phyloP scores from a whole-genome alignment of 2,329 filamentous ascomycete genomes.

The Fusarium sp. region DNA sequence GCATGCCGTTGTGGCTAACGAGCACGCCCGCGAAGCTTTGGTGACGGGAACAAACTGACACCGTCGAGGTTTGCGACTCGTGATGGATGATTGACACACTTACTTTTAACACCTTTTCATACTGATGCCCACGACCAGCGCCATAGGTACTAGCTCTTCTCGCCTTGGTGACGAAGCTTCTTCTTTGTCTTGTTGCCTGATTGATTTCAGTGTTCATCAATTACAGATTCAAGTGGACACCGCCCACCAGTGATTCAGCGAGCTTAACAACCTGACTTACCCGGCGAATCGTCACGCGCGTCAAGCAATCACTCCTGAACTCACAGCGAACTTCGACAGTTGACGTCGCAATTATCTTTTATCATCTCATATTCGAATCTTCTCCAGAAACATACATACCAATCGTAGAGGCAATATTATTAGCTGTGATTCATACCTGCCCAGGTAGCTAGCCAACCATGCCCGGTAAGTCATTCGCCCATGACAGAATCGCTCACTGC shows the following conservation, averaged over 20 bases:
- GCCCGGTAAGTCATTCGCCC: constrained; percentile 29
- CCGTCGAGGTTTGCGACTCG: constrained; percentile 18
- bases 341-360: background rate
- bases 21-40: background rate
- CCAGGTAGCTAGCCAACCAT: constrained; percentile 8
- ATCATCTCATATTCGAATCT: background rate
- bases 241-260: background rate
- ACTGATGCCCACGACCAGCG: background rate
- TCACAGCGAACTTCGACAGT: background rate
- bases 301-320: constrained; percentile 12
- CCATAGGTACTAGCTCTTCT: background rate
- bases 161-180: background rate
- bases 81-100: constrained; percentile 24
- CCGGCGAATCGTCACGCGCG: background rate
- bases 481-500: background rate
- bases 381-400: background rate
- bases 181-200: background rate
- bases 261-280: background rate
- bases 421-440: background rate
- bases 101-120: constrained; percentile 3
- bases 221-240: background rate
- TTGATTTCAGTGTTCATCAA: background rate
- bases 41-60: constrained; percentile 11
- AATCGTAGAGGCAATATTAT: background rate
- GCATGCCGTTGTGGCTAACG: constrained; percentile 19